Evolutionary conservation across 805 yeast species (phyloP).

Genomic region (Starmerella apicola): DNA sequence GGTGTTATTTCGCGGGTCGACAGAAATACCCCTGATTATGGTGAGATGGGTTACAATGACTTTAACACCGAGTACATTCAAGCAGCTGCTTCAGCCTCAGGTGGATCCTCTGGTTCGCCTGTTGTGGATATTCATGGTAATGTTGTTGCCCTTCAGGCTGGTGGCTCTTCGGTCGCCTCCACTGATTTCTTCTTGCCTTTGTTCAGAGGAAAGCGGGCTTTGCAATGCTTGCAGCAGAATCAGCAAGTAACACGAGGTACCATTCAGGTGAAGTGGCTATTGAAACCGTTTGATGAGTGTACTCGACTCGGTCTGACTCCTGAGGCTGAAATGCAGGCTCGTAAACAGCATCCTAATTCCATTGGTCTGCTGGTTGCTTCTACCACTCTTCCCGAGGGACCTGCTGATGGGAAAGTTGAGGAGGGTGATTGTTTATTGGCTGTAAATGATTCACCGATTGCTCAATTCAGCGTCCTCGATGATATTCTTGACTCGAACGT

Average conservation of each 20-base stretch:
- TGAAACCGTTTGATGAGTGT: slow-evolving; percentile 85
- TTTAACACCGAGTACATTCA: slow-evolving; percentile 89
- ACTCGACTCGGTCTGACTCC: slow-evolving; percentile 69
- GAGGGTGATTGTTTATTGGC: slow-evolving; percentile 81
- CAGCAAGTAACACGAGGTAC: slow-evolving; percentile 73
- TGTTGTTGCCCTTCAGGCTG: slow-evolving; percentile 89
- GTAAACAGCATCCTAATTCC: slow-evolving; percentile 55
- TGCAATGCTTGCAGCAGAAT: slow-evolving; percentile 51
- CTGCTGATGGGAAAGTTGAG: slow-evolving; percentile 55
- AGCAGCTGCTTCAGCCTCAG: slow-evolving; percentile 92
- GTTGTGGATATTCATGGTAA: slow-evolving; percentile 82
- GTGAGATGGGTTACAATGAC: slow-evolving; percentile 76
- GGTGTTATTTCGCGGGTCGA: slow-evolving; percentile 77
- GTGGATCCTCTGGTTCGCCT: slow-evolving; percentile 93
- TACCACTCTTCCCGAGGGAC: slow-evolving; percentile 71
- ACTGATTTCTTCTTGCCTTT: slow-evolving; percentile 88
- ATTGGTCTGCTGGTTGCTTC: slow-evolving; percentile 79
- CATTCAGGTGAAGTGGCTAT: slow-evolving; percentile 77
- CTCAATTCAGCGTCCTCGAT: slow-evolving; percentile 70
- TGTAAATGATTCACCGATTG: slow-evolving; percentile 50
- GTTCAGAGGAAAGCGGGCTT: slow-evolving; percentile 69
- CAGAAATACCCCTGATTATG: slow-evolving; percentile 91
- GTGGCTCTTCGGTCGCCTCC: slow-evolving; percentile 82
- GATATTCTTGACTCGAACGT: slow-evolving; percentile 64
- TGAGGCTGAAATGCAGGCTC: slow-evolving; percentile 58